These are phyloP conservation scores for Moesziomyces aphidis DNA, from an alignment of 1,284 basidiomycete species.

Conservation along the genomic window DNA sequence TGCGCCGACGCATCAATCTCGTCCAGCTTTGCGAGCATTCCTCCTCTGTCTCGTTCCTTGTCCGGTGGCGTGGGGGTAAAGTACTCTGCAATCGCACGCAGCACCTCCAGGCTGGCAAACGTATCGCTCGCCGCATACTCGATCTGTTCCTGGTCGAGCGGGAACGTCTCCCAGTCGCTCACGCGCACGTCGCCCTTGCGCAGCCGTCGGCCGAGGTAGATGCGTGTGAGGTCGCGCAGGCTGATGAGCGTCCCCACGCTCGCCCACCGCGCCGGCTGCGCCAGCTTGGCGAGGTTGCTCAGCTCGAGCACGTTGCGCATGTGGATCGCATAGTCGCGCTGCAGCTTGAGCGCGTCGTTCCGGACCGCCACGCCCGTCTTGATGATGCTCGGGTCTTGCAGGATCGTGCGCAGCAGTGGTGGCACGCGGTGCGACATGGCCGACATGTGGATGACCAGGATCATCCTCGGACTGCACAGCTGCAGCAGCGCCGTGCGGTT, in stretches of 20 bases:
- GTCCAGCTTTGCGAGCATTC: conserved; percentile 15
- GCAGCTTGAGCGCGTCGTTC: conserved; percentile 54
- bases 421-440: conserved; percentile 33
- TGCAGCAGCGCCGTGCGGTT: conserved; percentile 48
- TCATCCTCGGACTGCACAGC: conserved; percentile 34
- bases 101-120: conserved; percentile 53
- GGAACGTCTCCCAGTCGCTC: conserved; percentile 47
- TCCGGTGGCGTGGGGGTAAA: conserved; percentile 4
- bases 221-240: conserved; percentile 48
- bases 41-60: background rate
- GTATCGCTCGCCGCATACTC: conserved; percentile 60
- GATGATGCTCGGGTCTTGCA: conserved; percentile 37
- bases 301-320: conserved; percentile 51
- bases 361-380: conserved; percentile 59
- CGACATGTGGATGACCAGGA: conserved; percentile 53
- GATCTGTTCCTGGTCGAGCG: conserved; percentile 40
- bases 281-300: conserved; percentile 34
- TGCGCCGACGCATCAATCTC: background rate
- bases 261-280: conserved; percentile 44
- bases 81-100: conserved; percentile 32
- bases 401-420: conserved; percentile 28
- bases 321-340: conserved; percentile 50
- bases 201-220: conserved; percentile 50
- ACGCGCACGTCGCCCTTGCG: conserved; percentile 48
- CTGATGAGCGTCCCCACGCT: conserved; percentile 32